Evolutionary conservation across 768 basidiomycete genomes (phyloP).

Genomic region (Tylopilus balloui): DNA sequence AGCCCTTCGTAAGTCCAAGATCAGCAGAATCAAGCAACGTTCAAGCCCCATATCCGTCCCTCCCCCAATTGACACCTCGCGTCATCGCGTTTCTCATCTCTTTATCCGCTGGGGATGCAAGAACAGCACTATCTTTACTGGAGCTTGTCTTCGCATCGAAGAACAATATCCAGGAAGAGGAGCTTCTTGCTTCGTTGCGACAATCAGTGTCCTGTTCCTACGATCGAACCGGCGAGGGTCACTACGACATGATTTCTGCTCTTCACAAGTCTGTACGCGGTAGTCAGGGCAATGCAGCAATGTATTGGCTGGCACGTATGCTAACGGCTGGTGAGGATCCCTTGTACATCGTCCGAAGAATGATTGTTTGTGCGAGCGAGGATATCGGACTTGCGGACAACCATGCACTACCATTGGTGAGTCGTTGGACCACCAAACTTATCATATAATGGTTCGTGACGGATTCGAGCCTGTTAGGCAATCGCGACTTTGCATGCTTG

Average conservation of each 20-base stretch:
- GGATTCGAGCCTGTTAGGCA: conserved; percentile 40
- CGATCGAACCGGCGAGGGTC: conserved; percentile 71
- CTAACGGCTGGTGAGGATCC: conserved; percentile 78
- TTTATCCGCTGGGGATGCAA: conserved; percentile 64
- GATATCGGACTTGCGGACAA: conserved; percentile 80
- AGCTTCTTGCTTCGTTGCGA: conserved; percentile 53
- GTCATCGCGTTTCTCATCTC: conserved; percentile 48
- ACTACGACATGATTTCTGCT: conserved; percentile 80
- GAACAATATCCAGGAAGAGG: conserved; percentile 37
- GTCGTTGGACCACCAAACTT: conserved; percentile 14
- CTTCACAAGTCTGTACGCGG: conserved; percentile 83
- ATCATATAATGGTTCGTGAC: conserved; percentile 9
- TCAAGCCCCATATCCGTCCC: conserved; percentile 19
- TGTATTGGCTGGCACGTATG: conserved; percentile 90
- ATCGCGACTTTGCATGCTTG: conserved; percentile 60
- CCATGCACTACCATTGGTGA: conserved; percentile 68
- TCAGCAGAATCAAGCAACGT: conserved; percentile 16
- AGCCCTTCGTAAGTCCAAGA: conserved; percentile 12
- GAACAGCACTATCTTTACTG: conserved; percentile 71
- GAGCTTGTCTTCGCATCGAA: conserved; percentile 59
- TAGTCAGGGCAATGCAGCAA: conserved; percentile 67
- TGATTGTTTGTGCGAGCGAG: conserved; percentile 80
- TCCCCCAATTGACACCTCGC: conserved; percentile 42
- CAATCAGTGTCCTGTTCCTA: conserved; percentile 63
- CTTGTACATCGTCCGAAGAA: conserved; percentile 65